These are phyloP conservation scores for Coemansia sp. DNA, from an alignment of 192 early-diverging fungal genomes.

Conservation along the genomic window DNA sequence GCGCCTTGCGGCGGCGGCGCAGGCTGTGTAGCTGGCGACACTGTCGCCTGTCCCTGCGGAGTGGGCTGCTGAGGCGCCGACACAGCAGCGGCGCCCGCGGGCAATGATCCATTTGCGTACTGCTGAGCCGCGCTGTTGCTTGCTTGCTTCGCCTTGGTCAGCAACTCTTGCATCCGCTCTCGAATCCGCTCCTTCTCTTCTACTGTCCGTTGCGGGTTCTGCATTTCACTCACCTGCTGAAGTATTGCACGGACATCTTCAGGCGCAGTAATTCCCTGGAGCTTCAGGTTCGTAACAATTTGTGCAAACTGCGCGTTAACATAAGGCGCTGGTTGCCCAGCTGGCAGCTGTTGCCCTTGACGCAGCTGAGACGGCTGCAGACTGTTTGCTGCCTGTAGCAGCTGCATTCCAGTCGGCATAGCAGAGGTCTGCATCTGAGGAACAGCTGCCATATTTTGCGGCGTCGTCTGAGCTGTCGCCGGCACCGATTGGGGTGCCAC, in stretches of 20 bases:
- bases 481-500: not conserved
- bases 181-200: conserved; percentile 12
- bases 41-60: not conserved
- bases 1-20: not conserved
- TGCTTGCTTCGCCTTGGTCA: conserved; percentile 10
- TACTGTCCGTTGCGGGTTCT: conserved; percentile 7
- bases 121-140: conserved; percentile 2
- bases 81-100: conserved; percentile 7
- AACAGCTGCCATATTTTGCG: conserved; percentile 1
- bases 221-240: conserved; percentile 7
- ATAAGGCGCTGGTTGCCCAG: not conserved
- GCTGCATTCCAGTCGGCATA: conserved; percentile 4
- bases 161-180: conserved; percentile 3
- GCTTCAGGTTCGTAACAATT: conserved; percentile 5
- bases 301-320: not conserved
- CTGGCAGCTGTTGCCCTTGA: not conserved
- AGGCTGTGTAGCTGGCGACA: conserved; percentile 32
- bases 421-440: conserved; percentile 5
- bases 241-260: conserved; percentile 11
- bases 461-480: not conserved
- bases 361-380: not conserved
- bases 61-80: conserved; percentile 11
- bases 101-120: not conserved
- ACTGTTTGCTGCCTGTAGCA: not conserved
- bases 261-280: conserved; percentile 16